These are phyloP conservation scores for Psilocybe subaeruginosa DNA, from an alignment of 768 basidiomycete genomes.

Conservation along the genomic window DNA sequence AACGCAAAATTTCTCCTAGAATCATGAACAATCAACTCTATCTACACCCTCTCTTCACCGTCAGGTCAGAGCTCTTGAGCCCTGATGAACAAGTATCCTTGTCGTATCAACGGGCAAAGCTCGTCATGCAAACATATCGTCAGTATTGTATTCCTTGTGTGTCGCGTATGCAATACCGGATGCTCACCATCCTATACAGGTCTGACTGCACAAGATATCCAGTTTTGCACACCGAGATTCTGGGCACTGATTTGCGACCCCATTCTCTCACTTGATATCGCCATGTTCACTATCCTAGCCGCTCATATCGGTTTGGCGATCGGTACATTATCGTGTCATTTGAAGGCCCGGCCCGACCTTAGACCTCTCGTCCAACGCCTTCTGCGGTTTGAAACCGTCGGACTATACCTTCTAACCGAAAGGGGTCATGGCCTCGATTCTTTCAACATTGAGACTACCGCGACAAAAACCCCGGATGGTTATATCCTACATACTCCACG, in stretches of 20 bases:
- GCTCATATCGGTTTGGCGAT: conserved; percentile 54
- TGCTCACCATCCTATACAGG: conserved; percentile 25
- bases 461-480: conserved; percentile 49
- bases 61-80: conserved; percentile 44
- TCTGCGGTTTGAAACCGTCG: conserved; percentile 55
- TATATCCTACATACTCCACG: conserved; percentile 59
- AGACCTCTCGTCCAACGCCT: conserved; percentile 49
- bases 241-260: conserved; percentile 61
- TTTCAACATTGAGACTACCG: conserved; percentile 65
- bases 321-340: conserved; percentile 56
- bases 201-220: conserved; percentile 48
- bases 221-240: conserved; percentile 49
- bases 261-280: conserved; percentile 50
- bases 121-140: conserved; percentile 55
- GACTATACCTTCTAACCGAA: conserved; percentile 56
- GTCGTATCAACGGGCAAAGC: conserved; percentile 51
- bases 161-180: conserved; percentile 11
- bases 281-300: conserved; percentile 56
- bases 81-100: conserved; percentile 49
- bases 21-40: conserved; percentile 41
- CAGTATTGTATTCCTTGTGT: conserved; percentile 17
- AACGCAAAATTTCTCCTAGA: conserved; percentile 4
- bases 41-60: conserved; percentile 49
- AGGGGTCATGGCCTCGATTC: conserved; percentile 64
- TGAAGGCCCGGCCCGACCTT: conserved; percentile 51